phyloP scores from a whole-genome alignment of 495 filamentous ascomycete genomes.

The Lasiosphaeris hirsuta region DNA sequence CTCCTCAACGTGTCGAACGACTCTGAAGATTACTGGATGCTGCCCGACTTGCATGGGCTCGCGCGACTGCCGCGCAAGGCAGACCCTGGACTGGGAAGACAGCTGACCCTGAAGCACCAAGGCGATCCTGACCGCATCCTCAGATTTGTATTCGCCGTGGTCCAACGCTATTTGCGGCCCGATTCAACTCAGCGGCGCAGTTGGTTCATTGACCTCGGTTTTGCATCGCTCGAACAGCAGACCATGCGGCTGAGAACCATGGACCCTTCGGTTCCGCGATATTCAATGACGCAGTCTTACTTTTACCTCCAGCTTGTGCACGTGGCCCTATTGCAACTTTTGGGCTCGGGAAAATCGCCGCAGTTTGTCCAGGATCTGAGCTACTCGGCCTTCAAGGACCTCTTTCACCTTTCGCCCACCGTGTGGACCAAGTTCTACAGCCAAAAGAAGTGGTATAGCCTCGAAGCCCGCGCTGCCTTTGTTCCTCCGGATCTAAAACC shows the following conservation, averaged over 20 bases:
- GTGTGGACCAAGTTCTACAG: constrained; percentile 19
- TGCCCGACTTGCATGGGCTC: constrained; percentile 16
- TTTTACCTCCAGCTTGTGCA: constrained; percentile 23
- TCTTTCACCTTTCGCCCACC: constrained; percentile 10
- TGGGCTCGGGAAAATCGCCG: neutral
- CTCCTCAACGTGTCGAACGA: constrained; percentile 10
- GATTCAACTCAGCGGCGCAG: constrained; percentile 16
- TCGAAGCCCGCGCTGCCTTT: constrained; percentile 16
- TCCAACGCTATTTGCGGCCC: constrained; percentile 17
- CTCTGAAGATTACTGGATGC: constrained; percentile 17
- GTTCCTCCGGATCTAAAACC: constrained; percentile 20
- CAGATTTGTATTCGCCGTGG: constrained; percentile 15
- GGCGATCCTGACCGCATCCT: constrained; percentile 14
- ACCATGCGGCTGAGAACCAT: constrained; percentile 11
- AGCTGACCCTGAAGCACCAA: neutral
- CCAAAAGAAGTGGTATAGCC: constrained; percentile 15
- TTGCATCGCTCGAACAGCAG: constrained; percentile 11
- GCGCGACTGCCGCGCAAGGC: neutral
- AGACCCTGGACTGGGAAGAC: neutral
- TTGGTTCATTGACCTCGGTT: constrained; percentile 24
- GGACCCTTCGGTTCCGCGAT: constrained; percentile 2
- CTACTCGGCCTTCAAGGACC: constrained; percentile 13
- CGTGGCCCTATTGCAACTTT: constrained; percentile 13
- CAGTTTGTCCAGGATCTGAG: constrained; percentile 10
- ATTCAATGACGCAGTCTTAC: constrained; percentile 20